These are phyloP conservation scores for Persicaria maculosa DNA, from an alignment of 148 eudicot species.

Conservation along the genomic window DNA sequence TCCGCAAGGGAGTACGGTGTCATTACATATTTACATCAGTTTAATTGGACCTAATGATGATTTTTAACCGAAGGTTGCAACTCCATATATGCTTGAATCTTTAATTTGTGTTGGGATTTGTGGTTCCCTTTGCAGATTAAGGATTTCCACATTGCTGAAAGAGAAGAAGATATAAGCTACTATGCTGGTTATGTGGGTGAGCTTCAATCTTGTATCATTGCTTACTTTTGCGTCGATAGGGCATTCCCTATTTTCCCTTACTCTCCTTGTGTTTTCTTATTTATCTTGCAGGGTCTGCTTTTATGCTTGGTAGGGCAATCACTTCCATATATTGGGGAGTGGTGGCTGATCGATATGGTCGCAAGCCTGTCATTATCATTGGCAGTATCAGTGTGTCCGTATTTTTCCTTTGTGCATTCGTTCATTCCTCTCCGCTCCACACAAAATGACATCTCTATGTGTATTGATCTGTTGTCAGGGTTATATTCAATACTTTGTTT, in stretches of 20 bases:
- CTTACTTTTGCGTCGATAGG: too few species aligned
- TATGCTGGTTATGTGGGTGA: slow-evolving; percentile 88
- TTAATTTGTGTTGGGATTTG: too few species aligned
- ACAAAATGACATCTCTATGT: background rate
- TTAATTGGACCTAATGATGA: too few species aligned
- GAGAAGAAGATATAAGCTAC: slow-evolving; percentile 74
- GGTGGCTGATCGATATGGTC: slow-evolving; percentile 85
- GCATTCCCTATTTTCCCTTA: too few species aligned
- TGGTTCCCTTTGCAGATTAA: slow-evolving; percentile 34
- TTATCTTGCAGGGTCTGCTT: slow-evolving; percentile 51
- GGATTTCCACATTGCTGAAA: slow-evolving; percentile 72
- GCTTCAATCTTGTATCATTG: background rate
- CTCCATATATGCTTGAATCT: too few species aligned
- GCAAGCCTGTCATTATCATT: slow-evolving; percentile 70
- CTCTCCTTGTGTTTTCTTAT: background rate
- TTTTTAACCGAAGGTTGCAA: too few species aligned
- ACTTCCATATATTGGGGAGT: slow-evolving; percentile 81
- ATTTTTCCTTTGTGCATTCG: too few species aligned
- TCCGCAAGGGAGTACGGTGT: too few species aligned
- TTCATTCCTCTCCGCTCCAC: too few species aligned
- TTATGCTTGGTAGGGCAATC: slow-evolving; percentile 78
- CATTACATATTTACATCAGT: too few species aligned
- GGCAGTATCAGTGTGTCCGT: slow-evolving; percentile 54
- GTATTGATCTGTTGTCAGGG: slow-evolving; percentile 25
- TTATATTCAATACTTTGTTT: slow-evolving; percentile 79